Evolutionary conservation across 176 grass and related monocot genomes (phyloP).

Genomic region (Phyllostachys edulis): DNA sequence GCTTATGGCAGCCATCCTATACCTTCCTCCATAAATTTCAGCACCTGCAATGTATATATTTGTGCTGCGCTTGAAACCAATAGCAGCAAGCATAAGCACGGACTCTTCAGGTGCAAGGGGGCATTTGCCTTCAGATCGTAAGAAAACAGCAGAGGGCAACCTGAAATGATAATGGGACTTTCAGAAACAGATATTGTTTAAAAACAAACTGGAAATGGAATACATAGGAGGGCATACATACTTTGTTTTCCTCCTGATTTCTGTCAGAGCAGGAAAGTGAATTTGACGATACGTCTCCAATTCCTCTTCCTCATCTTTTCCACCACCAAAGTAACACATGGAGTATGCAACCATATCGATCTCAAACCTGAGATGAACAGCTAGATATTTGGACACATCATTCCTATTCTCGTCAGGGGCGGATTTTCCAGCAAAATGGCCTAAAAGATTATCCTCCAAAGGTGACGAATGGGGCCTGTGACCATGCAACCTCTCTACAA

Average conservation of each 20-base stretch:
- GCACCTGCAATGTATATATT: constrained; percentile 87
- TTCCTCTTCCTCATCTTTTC: constrained; percentile 92
- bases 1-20: constrained; percentile 88
- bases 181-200: not conserved
- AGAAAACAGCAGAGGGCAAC: constrained; percentile 73
- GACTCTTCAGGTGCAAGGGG: constrained; percentile 95
- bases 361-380: constrained; percentile 95
- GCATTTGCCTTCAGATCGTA: constrained; percentile 91
- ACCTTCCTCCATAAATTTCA: constrained; percentile 88
- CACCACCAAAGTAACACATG: constrained; percentile 98
- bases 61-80: constrained; percentile 90
- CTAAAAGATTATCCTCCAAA: constrained; percentile 80
- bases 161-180: constrained; percentile 42
- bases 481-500: constrained; percentile 78
- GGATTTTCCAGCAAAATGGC: constrained; percentile 54
- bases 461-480: constrained; percentile 33
- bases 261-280: constrained; percentile 88
- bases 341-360: constrained; percentile 99
- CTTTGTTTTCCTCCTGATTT: constrained; percentile 77
- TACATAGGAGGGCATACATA: constrained; percentile 46
- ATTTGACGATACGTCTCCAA: constrained; percentile 75
- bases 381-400: constrained; percentile 67
- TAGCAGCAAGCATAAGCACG: constrained; percentile 92
- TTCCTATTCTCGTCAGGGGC: constrained; percentile 28
- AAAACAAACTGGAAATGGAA: not conserved